Base-by-base conservation (phyloP, 345 rosid genomes). In the Pistacia integerrima region DNA sequence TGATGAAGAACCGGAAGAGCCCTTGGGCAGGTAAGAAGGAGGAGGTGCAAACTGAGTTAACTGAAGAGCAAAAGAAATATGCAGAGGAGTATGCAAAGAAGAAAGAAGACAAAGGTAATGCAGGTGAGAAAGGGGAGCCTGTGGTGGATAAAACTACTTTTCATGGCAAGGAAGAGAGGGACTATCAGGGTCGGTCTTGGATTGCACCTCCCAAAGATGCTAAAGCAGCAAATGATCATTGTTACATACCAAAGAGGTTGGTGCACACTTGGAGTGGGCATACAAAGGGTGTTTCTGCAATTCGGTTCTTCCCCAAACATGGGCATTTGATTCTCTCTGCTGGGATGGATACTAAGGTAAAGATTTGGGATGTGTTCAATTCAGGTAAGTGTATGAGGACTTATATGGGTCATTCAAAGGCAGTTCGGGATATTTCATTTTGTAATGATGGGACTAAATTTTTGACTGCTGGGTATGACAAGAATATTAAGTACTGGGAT, bases 251-350 rank as follows among this genome's bases (percentile, higher is more conserved):
- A 0, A 92, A 90, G 85, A 87, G 93, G 75, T 74, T 90, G 81
- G 90, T 90, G 78, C 97, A 92, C 74, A 91, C 97, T 46, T 92
- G 95, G 95, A 92, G 95, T 72, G 97, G 97, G 63, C 97, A 91
- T 69, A 91, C 95, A 9, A 91, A 88, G 80, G 97, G 97, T 64
- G 97, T 91, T 74, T 83, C 92, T 0, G 97, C 98, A 8, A 96
- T 96, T 79, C 72, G 97, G 72, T 96, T 96, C 82, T 93, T 96
- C 87, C 99, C 99, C 62, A 93, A 92, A 77, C 74, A 86, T n/a
- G 98, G 99, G 11, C 99, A 96, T 86, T 92, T 96, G 80, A 92
- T 96, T 79, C 98, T 96, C 69, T 96, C 99, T 14, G 99, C 97
- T 11, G 98, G 98, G 74, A 92, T 92, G 98, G 99, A 96, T 79